Percentiles rank a stretch among this genome's conserved stretches.
Conservation (phyloP, 1,284 basidiomycete genomes). For the Melampsora allii-populina region DNA sequence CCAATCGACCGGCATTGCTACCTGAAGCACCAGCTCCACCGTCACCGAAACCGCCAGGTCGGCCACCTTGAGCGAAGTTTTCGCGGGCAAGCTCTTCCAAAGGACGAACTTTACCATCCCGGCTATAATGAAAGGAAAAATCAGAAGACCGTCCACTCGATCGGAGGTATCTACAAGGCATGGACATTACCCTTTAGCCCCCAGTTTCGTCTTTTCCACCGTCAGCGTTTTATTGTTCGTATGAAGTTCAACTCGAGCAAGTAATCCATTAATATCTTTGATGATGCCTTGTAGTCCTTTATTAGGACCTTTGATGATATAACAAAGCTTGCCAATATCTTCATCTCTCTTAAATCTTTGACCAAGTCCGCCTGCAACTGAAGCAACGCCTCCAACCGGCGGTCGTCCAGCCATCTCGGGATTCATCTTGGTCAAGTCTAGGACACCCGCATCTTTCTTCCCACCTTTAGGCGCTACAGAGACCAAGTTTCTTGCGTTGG, state of each 20-base stretch:
- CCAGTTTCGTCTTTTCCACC: slow-evolving; percentile 74
- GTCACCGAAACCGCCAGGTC: slow-evolving; percentile 47
- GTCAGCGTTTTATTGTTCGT: slow-evolving; percentile 87
- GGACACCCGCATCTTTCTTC: slow-evolving; percentile 58
- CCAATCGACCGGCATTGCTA: slow-evolving; percentile 43
- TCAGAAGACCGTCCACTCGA: neutral
- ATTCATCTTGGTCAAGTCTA: slow-evolving; percentile 94
- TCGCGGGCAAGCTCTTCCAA: slow-evolving; percentile 53
- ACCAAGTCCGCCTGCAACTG: slow-evolving; percentile 72
- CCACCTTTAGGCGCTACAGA: slow-evolving; percentile 81
- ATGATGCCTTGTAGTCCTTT: slow-evolving; percentile 90
- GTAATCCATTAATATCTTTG: slow-evolving; percentile 87
- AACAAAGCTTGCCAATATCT: slow-evolving; percentile 74
- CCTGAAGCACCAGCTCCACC: slow-evolving; percentile 45
- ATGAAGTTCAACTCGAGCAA: slow-evolving; percentile 85
- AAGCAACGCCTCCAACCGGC: slow-evolving; percentile 56
- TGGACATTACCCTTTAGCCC: slow-evolving; percentile 69
- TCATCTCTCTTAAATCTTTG: slow-evolving; percentile 73
- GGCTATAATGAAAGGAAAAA: slow-evolving; percentile 25
- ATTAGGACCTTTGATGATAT: slow-evolving; percentile 78
- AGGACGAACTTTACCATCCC: slow-evolving; percentile 56
- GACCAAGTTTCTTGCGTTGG: slow-evolving; percentile 68
- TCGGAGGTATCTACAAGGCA: neutral
- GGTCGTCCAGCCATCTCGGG: slow-evolving; percentile 61
- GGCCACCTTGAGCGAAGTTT: slow-evolving; percentile 44